Evolutionary conservation across 108 stramenopile species (phyloP), one percentile per base, ranked within the genome.

Genomic region (Stephanodiscus triporus): DNA sequence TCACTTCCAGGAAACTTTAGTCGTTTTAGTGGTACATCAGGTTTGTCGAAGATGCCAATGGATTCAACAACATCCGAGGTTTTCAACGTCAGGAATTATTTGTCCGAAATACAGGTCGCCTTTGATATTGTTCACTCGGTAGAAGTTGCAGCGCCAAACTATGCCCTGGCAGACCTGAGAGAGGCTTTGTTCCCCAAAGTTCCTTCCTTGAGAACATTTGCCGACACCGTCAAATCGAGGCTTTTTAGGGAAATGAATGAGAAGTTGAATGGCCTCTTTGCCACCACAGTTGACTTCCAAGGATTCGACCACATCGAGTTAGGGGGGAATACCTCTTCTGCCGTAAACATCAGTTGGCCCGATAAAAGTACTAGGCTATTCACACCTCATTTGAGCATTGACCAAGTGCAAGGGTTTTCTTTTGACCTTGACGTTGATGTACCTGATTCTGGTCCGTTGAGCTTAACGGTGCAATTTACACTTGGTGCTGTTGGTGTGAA

Each of bases 81-180:
- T 14, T 75, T 75, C 60, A 5, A 67, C 20, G 60, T 75, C 32
- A 57, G 63, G n/a, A 53, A 75, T 48, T 75, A 68, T 29, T 53
- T 75, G 23, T 23, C 51, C 8, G 74, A 75, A 1, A 38, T 75
- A 26, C 66, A 75, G 29, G 54, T 68, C 20, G 42, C 59, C n/a
- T 42, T 56, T 26, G 58, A 57, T 27, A 49, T 75, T 22, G 36
- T n/a, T 8, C 74, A 50, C n/a, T 66, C 65, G 6, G 30, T 40
- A 8, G 55, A 75, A 17, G 48, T 75, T 23, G 65, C 74, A 32
- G 65, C 74, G 22, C 40, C 66, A 30, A 57, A 36, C 22, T 75
- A 57, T 50, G n/a, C 37, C 14, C 27, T 50, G 19, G 40, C 55
- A 38, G 66, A 75, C 27, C 36, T 75, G 26, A 55, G 16, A 27